Percentiles rank a stretch among this genome's conserved stretches.
Evolutionary conservation across 1,284 basidiomycete genomes (phyloP).

Genomic region (Hypsizygus ulmarius): DNA sequence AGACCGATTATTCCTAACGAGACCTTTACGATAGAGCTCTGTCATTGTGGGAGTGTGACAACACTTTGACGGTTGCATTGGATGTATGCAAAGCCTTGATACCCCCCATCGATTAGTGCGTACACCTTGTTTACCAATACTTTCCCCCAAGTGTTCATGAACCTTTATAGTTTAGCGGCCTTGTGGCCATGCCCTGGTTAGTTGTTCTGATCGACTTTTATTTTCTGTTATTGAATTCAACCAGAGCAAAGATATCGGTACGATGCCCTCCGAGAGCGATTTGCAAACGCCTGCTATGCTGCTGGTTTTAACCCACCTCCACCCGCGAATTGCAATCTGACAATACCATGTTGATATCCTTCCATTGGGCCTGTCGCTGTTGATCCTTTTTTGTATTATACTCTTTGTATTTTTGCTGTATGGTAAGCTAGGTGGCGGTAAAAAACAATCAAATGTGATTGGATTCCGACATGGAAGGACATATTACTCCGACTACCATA

Average conservation of each 20-base stretch:
- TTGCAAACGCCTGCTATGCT: slow-evolving; percentile 47
- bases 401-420: slow-evolving; percentile 16
- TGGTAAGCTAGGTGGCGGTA: not conserved
- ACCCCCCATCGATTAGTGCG: slow-evolving; percentile 58
- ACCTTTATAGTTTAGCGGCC: slow-evolving; percentile 41
- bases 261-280: slow-evolving; percentile 42
- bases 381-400: slow-evolving; percentile 7
- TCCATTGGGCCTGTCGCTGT: slow-evolving; percentile 6
- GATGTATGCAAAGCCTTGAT: slow-evolving; percentile 64
- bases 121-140: slow-evolving; percentile 6
- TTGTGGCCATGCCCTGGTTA: slow-evolving; percentile 69
- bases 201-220: slow-evolving; percentile 16
- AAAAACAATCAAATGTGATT: slow-evolving; percentile 13
- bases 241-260: slow-evolving; percentile 55
- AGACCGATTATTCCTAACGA: not conserved
- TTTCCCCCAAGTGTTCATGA: slow-evolving; percentile 1
- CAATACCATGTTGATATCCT: slow-evolving; percentile 15
- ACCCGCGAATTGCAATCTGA: slow-evolving; percentile 28
- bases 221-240: slow-evolving; percentile 4
- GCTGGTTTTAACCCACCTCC: slow-evolving; percentile 44
- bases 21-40: slow-evolving; percentile 42
- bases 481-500: slow-evolving; percentile 18
- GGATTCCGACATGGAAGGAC: slow-evolving; percentile 6
- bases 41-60: slow-evolving; percentile 61
- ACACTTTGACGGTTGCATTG: slow-evolving; percentile 57